phyloP scores from a whole-genome alignment of 192 early-diverging fungal genomes.

The Backusella psychrophila region DNA sequence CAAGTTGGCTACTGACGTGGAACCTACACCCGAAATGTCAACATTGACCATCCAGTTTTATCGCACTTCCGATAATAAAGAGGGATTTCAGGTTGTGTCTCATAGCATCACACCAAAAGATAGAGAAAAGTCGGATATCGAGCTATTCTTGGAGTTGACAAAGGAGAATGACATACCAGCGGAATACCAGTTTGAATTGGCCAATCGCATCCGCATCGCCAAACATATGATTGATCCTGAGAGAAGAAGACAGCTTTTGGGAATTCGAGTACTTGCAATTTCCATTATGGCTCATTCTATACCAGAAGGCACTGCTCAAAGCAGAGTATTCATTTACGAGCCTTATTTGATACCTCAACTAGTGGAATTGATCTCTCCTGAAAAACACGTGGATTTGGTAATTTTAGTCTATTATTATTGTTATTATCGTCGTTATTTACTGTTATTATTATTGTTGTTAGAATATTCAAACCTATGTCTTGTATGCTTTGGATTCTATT shows the following conservation, averaged over 20 bases:
- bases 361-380: constrained; percentile 74
- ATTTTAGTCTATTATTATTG: constrained; percentile 11
- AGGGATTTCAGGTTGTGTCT: constrained; percentile 26
- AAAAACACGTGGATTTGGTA: constrained; percentile 63
- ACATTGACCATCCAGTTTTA: constrained; percentile 65
- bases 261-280: constrained; percentile 76
- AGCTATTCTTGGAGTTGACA: constrained; percentile 47
- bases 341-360: constrained; percentile 81
- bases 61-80: constrained; percentile 34
- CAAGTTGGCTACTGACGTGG: constrained; percentile 31
- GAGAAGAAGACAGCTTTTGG: constrained; percentile 58
- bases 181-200: constrained; percentile 74
- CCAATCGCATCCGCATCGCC: constrained; percentile 79
- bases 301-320: constrained; percentile 60
- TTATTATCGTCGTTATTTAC: background rate
- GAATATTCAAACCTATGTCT: constrained; percentile 75
- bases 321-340: constrained; percentile 82
- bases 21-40: constrained; percentile 39
- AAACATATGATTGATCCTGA: constrained; percentile 48
- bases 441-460: constrained; percentile 11
- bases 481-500: constrained; percentile 83
- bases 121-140: background rate
- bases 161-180: constrained; percentile 66
- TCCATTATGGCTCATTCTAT: constrained; percentile 69
- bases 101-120: constrained; percentile 46